Evolutionary conservation across 805 yeast species (phyloP).

Genomic region (Scheffersomyces coipomensis): DNA sequence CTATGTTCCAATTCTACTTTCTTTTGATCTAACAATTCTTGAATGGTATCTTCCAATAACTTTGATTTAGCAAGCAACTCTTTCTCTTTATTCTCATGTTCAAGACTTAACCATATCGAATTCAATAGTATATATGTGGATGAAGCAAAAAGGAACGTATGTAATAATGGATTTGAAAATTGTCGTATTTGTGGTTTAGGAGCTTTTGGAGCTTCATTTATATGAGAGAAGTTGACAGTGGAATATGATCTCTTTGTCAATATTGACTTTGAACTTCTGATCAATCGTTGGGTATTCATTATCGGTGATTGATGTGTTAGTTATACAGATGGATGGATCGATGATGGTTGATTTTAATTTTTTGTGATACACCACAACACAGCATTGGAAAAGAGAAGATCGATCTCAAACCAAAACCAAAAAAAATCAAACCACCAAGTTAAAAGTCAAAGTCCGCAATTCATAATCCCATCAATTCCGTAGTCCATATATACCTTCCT

Average conservation of each 20-base stretch:
- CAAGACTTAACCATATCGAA: slow-evolving; percentile 29
- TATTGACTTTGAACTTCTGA: too few relatives aligned
- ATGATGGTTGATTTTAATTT: too few relatives aligned
- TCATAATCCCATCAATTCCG: too few relatives aligned
- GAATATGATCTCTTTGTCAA: neutral
- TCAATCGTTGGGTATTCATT: too few relatives aligned
- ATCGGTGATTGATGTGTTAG: too few relatives aligned
- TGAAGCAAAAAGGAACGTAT: slow-evolving; percentile 38
- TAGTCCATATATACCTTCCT: too few relatives aligned
- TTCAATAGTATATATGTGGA: slow-evolving; percentile 36
- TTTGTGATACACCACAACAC: too few relatives aligned
- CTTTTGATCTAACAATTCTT: slow-evolving; percentile 26
- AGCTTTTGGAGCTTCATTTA: neutral
- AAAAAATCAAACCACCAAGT: neutral
- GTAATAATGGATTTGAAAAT: slow-evolving; percentile 36
- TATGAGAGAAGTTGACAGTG: slow-evolving; percentile 1
- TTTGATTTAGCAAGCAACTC: slow-evolving; percentile 14
- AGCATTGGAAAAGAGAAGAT: too few relatives aligned
- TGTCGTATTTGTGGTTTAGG: slow-evolving; percentile 32
- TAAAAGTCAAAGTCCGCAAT: neutral
- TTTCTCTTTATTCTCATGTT: slow-evolving; percentile 22
- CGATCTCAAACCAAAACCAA: too few relatives aligned
- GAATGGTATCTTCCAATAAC: slow-evolving; percentile 22
- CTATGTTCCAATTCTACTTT: slow-evolving; percentile 16
- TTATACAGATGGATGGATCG: too few relatives aligned